Percentiles rank a stretch among this genome's conserved stretches.
Conservation (phyloP, 2,329 filamentous ascomycete species). For the Davidsoniella eucalypti region DNA sequence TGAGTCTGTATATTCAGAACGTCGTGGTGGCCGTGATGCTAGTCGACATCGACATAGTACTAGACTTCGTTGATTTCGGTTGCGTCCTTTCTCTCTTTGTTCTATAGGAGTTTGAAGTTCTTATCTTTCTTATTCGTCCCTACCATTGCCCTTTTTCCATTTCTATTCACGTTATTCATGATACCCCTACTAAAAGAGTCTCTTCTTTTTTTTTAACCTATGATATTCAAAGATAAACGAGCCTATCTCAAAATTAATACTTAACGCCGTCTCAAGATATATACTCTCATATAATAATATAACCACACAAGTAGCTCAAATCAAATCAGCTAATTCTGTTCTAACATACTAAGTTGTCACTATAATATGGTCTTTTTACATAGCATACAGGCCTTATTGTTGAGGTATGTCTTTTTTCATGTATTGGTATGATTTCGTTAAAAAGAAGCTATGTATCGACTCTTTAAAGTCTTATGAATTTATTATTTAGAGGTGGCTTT, state of each 20-base stretch:
- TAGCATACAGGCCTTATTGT: too few species aligned
- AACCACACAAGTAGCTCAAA: not conserved
- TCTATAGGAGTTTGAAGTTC: too few species aligned
- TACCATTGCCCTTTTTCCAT: too few species aligned
- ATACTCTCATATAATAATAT: too few species aligned
- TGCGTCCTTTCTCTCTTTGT: too few species aligned
- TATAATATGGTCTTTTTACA: not conserved
- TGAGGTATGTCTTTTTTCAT: not conserved
- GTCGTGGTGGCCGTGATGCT: conserved; percentile 1
- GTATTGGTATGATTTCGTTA: not conserved
- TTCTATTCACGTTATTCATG: too few species aligned
- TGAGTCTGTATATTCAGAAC: conserved; percentile 7
- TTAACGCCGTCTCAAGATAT: too few species aligned
- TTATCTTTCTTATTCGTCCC: too few species aligned
- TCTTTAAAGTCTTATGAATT: not conserved
- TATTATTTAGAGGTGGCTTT: not conserved
- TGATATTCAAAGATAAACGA: too few species aligned
- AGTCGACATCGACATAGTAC: not conserved
- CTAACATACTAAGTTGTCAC: not conserved
- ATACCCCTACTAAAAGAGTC: too few species aligned
- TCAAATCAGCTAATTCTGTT: not conserved
- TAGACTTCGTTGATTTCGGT: not conserved
- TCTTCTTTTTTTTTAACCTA: too few species aligned
- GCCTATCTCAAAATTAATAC: too few species aligned
- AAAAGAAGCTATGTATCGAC: not conserved